phyloP scores from a whole-genome alignment of 1,284 basidiomycete species.

The Marasmius fiardii region DNA sequence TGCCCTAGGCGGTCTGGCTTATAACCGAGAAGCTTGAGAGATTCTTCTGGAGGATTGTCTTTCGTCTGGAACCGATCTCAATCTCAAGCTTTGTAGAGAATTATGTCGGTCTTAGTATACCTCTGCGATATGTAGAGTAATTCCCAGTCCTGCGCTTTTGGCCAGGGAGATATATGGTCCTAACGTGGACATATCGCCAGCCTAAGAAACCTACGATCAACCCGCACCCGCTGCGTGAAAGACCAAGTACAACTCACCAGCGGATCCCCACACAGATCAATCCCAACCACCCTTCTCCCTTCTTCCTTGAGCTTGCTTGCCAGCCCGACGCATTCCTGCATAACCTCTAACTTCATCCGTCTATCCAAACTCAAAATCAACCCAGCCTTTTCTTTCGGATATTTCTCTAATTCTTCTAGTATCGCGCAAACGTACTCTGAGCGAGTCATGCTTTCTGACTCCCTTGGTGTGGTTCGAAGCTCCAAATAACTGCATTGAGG shows the following conservation, averaged over 20 bases:
- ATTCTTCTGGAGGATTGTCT: slow-evolving; percentile 55
- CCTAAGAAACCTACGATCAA: slow-evolving; percentile 24
- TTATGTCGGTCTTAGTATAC: slow-evolving; percentile 29
- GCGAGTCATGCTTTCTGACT: slow-evolving; percentile 50
- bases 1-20: slow-evolving; percentile 73
- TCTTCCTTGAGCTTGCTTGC: slow-evolving; percentile 52
- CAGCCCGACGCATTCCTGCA: slow-evolving; percentile 54
- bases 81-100: background rate
- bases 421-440: slow-evolving; percentile 61
- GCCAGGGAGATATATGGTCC: slow-evolving; percentile 51
- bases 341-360: slow-evolving; percentile 48
- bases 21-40: slow-evolving; percentile 60
- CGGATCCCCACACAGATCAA: slow-evolving; percentile 82
- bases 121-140: slow-evolving; percentile 83
- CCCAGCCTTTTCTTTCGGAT: slow-evolving; percentile 45
- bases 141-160: slow-evolving; percentile 53
- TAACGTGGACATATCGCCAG: slow-evolving; percentile 56
- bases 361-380: slow-evolving; percentile 75
- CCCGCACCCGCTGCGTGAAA: background rate
- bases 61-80: slow-evolving; percentile 31
- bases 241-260: slow-evolving; percentile 25
- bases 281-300: slow-evolving; percentile 66
- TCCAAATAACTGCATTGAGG: slow-evolving; percentile 70
- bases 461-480: slow-evolving; percentile 68
- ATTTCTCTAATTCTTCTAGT: slow-evolving; percentile 61